Percentiles rank a stretch among this genome's conserved stretches.
Evolutionary conservation across 306 rosid species (phyloP).

Genomic region (Corylus heterophylla): DNA sequence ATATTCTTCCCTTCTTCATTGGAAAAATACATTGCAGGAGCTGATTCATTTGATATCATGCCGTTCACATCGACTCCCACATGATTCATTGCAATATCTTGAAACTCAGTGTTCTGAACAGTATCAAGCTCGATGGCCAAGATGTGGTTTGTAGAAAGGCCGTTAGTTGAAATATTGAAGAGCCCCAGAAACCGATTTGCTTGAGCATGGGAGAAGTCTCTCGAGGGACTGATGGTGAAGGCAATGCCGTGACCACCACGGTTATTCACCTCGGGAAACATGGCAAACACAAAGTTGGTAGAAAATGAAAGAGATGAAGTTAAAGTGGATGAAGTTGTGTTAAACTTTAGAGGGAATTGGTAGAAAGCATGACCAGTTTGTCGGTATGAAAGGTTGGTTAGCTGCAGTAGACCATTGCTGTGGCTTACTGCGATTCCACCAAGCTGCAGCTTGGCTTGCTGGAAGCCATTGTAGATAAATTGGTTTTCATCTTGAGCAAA

Average conservation of each 20-base stretch:
- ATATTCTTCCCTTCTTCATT: neutral
- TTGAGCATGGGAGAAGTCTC: neutral
- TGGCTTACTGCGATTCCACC: neutral
- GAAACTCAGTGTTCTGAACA: rapidly evolving
- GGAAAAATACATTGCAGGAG: conserved; percentile 13
- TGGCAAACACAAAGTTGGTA: neutral
- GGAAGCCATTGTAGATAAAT: too few relatives aligned
- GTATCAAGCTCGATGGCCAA: conserved; percentile 36
- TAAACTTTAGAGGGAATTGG: too few relatives aligned
- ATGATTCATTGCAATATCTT: conserved; percentile 11
- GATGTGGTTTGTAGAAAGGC: conserved; percentile 20
- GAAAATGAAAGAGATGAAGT: neutral
- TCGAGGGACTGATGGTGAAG: too few relatives aligned
- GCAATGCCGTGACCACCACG: too few relatives aligned
- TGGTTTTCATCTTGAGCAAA: neutral
- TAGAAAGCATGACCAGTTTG: too few relatives aligned
- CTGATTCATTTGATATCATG: conserved; percentile 15
- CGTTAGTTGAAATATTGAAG: neutral
- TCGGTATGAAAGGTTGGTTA: too few relatives aligned
- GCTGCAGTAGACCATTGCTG: too few relatives aligned
- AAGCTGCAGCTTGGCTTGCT: neutral
- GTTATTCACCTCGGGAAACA: too few relatives aligned
- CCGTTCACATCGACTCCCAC: conserved; percentile 39
- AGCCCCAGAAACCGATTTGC: neutral
- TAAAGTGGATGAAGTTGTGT: neutral